phyloP scores from a whole-genome alignment of 2,329 filamentous ascomycete genomes.

The Botrytis paeoniae region DNA sequence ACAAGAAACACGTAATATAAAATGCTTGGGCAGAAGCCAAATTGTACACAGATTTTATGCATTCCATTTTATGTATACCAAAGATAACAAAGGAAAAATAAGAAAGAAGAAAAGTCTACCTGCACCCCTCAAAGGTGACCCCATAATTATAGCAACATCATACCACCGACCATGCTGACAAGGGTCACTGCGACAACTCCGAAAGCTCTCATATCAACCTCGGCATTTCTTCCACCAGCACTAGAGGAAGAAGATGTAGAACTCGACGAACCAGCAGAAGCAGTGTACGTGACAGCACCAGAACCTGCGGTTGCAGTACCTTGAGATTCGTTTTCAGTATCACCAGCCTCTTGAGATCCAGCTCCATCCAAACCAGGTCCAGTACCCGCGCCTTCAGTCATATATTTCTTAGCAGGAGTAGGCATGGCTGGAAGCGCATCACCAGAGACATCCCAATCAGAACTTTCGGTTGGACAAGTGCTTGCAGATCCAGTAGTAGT shows the following conservation, averaged over 20 bases:
- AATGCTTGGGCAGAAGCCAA: not conserved
- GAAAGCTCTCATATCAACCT: constrained; percentile 8
- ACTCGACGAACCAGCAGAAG: constrained; percentile 13
- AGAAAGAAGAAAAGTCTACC: not conserved
- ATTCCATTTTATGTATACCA: not conserved
- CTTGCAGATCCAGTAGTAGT: constrained; percentile 34
- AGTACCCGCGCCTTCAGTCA: constrained; percentile 49
- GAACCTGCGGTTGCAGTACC: constrained; percentile 32
- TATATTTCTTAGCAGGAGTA: constrained; percentile 41
- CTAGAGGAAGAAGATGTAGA: not conserved
- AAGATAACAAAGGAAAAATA: not conserved
- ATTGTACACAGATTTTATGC: not conserved
- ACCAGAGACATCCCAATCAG: constrained; percentile 47
- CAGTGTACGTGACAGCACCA: constrained; percentile 29
- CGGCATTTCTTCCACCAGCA: constrained; percentile 4
- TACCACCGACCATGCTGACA: constrained; percentile 10
- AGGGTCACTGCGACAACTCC: not conserved
- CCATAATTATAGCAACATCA: constrained; percentile 8
- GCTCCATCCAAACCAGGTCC: constrained; percentile 42
- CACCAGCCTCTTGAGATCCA: constrained; percentile 34
- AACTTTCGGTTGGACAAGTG: constrained; percentile 45
- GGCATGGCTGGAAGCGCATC: constrained; percentile 49
- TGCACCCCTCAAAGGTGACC: not conserved
- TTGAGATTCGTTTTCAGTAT: constrained; percentile 33
- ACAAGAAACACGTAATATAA: not conserved